These are phyloP conservation scores for Fusarium sp. DNA, from an alignment of 2,329 filamentous ascomycete genomes.

Conservation along the genomic window DNA sequence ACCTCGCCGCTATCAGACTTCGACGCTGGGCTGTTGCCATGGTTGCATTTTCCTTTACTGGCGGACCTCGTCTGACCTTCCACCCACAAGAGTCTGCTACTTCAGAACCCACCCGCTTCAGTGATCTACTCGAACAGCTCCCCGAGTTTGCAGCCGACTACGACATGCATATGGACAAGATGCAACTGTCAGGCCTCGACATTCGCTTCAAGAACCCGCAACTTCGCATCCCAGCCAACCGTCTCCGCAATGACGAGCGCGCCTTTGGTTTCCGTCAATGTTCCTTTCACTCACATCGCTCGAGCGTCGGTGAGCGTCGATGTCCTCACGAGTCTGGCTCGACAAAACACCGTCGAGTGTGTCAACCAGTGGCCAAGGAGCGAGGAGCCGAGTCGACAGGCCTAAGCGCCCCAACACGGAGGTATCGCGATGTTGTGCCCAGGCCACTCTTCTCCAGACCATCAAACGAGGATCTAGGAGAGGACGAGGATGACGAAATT, in stretches of 20 bases:
- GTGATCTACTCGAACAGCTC: conserved; percentile 60
- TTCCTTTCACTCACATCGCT: conserved; percentile 72
- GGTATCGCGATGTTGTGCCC: conserved; percentile 46
- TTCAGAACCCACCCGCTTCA: conserved; percentile 57
- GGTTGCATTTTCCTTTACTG: conserved; percentile 69
- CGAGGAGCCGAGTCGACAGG: conserved; percentile 37
- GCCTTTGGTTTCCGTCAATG: conserved; percentile 74
- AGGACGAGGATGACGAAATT: conserved; percentile 52
- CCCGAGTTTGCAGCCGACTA: conserved; percentile 68
- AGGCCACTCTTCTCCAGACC: conserved; percentile 49
- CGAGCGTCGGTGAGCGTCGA: conserved; percentile 66
- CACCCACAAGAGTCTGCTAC: conserved; percentile 50
- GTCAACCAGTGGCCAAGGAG: conserved; percentile 19
- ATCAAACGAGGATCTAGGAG: conserved; percentile 43
- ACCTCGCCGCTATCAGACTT: conserved; percentile 65
- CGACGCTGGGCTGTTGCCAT: conserved; percentile 74
- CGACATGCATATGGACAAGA: conserved; percentile 66
- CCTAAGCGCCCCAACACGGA: conserved; percentile 44
- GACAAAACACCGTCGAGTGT: conserved; percentile 33
- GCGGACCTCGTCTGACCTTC: conserved; percentile 53
- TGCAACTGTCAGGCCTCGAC: conserved; percentile 65
- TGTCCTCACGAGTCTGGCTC: conserved; percentile 62
- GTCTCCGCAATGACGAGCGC: conserved; percentile 69
- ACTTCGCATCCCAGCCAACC: conserved; percentile 70
- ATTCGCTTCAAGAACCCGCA: conserved; percentile 73